These are phyloP conservation scores for Verticillium tricorpus DNA, from an alignment of 2,329 filamentous ascomycete species.

Conservation along the genomic window DNA sequence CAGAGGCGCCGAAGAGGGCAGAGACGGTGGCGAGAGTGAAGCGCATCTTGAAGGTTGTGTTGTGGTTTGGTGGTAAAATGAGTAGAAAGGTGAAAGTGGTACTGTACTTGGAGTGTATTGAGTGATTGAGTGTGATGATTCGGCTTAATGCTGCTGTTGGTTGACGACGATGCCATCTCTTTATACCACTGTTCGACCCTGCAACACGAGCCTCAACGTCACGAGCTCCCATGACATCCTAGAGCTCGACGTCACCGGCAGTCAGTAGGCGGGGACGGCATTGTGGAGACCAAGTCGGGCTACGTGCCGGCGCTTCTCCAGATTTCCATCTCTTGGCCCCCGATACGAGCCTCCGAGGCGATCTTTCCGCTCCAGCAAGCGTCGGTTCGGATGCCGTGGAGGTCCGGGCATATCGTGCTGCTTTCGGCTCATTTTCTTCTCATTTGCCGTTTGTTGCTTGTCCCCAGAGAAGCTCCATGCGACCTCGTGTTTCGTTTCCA, in stretches of 20 bases:
- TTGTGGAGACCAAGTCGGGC: not conserved
- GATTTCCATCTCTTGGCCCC: not conserved
- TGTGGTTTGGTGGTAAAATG: not conserved
- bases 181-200: not conserved
- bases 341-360: not conserved
- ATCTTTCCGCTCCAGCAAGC: not conserved
- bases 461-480: not conserved
- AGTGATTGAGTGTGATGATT: not conserved
- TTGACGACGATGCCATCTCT: not conserved
- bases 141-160: too few relatives aligned
- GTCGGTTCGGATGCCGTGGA: not conserved
- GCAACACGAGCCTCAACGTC: not conserved
- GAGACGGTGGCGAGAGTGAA: conserved; percentile 14
- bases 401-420: too few relatives aligned
- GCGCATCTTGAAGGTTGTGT: conserved; percentile 15
- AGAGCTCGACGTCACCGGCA: not conserved
- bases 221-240: not conserved
- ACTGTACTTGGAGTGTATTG: not conserved
- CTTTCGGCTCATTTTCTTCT: not conserved
- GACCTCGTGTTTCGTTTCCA: not conserved
- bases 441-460: not conserved
- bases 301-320: not conserved
- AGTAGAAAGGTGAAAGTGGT: not conserved
- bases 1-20: conserved; percentile 15
- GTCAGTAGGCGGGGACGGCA: not conserved